phyloP scores from a whole-genome alignment of 495 filamentous ascomycete genomes.

The Xylaria curta region DNA sequence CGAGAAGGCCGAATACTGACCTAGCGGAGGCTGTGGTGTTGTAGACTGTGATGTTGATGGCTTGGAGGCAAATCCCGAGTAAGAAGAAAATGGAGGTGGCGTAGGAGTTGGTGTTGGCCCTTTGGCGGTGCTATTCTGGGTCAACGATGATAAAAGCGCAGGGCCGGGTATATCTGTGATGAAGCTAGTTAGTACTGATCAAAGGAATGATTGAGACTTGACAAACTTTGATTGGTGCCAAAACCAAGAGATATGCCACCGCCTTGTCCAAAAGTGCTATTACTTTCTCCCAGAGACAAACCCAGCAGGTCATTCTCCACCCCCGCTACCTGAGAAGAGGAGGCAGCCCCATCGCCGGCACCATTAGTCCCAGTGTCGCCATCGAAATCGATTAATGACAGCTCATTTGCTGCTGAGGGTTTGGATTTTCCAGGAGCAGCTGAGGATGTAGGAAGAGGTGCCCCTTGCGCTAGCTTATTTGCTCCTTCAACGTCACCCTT shows the following conservation, averaged over 20 bases:
- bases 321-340: slow-evolving; percentile 44
- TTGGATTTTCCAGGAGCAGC: slow-evolving; percentile 68
- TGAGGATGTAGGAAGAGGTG: slow-evolving; percentile 61
- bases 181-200: slow-evolving; percentile 24
- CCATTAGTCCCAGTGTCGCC: slow-evolving; percentile 69
- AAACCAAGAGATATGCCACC: slow-evolving; percentile 89
- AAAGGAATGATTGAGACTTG: neutral
- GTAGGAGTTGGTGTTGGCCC: slow-evolving; percentile 47
- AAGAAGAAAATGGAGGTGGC: slow-evolving; percentile 64
- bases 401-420: slow-evolving; percentile 79
- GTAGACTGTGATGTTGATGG: slow-evolving; percentile 48
- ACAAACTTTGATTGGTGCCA: slow-evolving; percentile 69
- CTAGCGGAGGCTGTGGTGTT: slow-evolving; percentile 54
- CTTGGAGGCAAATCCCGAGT: slow-evolving; percentile 59
- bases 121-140: slow-evolving; percentile 61
- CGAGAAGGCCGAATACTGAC: slow-evolving; percentile 52
- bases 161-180: slow-evolving; percentile 64
- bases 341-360: slow-evolving; percentile 42
- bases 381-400: slow-evolving; percentile 92
- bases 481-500: slow-evolving; percentile 91
- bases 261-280: slow-evolving; percentile 64
- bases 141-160: slow-evolving; percentile 68
- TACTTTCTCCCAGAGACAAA: slow-evolving; percentile 55
- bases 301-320: slow-evolving; percentile 62
- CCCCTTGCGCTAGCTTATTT: slow-evolving; percentile 83